Conservation (phyloP, 495 filamentous ascomycete genomes). For the Penicillium dipodomyicola region DNA sequence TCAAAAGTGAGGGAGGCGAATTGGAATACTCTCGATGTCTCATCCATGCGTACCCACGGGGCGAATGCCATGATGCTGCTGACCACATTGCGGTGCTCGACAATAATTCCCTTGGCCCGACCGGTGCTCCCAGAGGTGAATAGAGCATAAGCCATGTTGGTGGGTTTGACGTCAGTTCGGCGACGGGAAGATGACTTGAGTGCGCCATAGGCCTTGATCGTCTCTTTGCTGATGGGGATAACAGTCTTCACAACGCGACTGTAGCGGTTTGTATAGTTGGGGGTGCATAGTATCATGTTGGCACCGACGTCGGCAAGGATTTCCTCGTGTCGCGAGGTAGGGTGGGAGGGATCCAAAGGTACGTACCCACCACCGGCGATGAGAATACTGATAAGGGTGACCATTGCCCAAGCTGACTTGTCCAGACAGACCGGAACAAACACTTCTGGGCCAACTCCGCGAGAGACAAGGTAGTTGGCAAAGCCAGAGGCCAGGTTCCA, state of each 20-base stretch:
- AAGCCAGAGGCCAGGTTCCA: slow-evolving; percentile 36
- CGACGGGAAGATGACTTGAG: slow-evolving; percentile 12
- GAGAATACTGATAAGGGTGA: slow-evolving; percentile 51
- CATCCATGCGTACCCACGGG: slow-evolving; percentile 34
- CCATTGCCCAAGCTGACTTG: slow-evolving; percentile 54
- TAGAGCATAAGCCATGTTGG: slow-evolving; percentile 42
- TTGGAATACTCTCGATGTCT: slow-evolving; percentile 47
- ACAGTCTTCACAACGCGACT: slow-evolving; percentile 32
- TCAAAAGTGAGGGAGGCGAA: slow-evolving; percentile 57
- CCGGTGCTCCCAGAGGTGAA: slow-evolving; percentile 60
- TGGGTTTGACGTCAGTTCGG: slow-evolving; percentile 14
- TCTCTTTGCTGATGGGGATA: slow-evolving; percentile 39
- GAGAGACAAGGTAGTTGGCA: slow-evolving; percentile 36
- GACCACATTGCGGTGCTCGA: slow-evolving; percentile 48
- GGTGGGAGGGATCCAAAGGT: slow-evolving; percentile 57
- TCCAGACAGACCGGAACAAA: slow-evolving; percentile 57
- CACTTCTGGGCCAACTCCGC: slow-evolving; percentile 48
- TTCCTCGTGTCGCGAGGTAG: slow-evolving; percentile 44
- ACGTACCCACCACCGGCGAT: slow-evolving; percentile 60
- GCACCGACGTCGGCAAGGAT: slow-evolving; percentile 41
- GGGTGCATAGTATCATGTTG: slow-evolving; percentile 41
- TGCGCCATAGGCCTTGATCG: slow-evolving; percentile 33
- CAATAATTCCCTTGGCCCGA: slow-evolving; percentile 52
- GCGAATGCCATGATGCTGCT: slow-evolving; percentile 48
- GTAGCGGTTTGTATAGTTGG: slow-evolving; percentile 31